Evolutionary conservation across 129 eudicot species (phyloP).

Genomic region (Pittosporum tobira): DNA sequence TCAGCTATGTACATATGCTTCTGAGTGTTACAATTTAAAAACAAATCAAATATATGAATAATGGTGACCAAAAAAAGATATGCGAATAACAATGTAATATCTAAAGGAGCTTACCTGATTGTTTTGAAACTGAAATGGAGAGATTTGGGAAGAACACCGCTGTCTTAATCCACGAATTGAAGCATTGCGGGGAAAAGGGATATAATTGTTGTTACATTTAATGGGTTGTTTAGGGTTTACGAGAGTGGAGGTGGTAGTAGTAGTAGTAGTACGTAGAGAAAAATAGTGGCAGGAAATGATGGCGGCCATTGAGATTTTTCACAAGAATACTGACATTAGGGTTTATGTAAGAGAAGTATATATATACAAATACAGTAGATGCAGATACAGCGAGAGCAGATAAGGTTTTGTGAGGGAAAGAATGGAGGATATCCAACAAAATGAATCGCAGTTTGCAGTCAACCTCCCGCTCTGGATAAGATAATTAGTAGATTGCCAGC

Average conservation of each 20-base stretch:
- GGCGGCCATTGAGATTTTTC: constrained; percentile 22
- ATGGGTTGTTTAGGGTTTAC: constrained; percentile 11
- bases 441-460: constrained; percentile 4
- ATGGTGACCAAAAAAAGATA: background rate
- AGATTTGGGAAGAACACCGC: constrained; percentile 21
- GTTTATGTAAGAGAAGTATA: background rate
- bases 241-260: background rate
- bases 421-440: background rate
- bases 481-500: too few relatives aligned
- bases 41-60: background rate
- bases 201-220: constrained; percentile 1
- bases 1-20: background rate
- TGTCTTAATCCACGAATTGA: constrained; percentile 10
- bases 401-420: constrained; percentile 13
- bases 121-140: constrained; percentile 12
- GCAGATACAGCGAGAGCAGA: background rate
- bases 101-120: constrained; percentile 25
- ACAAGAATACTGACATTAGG: background rate
- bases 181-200: constrained; percentile 3
- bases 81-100: background rate
- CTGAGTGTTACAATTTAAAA: too few relatives aligned
- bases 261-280: constrained; percentile 9
- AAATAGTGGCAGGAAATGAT: constrained; percentile 21
- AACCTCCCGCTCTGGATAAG: constrained; percentile 34
- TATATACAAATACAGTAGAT: too few relatives aligned